Evolutionary conservation across 73 alveolate genomes (phyloP).

Genomic region (Blepharisma japonicum): DNA sequence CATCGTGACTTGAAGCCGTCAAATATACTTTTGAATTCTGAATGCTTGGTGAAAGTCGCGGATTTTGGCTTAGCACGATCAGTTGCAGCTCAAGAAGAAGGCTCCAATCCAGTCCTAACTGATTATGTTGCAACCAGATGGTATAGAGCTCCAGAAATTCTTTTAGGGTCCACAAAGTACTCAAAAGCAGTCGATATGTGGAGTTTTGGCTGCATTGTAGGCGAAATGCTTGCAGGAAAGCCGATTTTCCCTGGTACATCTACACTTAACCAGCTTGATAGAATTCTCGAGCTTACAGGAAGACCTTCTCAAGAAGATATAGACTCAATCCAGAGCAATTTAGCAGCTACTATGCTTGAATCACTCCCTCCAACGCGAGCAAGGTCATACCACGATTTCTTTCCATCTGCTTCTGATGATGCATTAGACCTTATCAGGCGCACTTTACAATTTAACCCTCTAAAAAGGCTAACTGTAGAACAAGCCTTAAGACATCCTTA

Average conservation of each 20-base stretch:
- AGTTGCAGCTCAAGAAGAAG: constrained; percentile 65
- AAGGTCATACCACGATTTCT: constrained; percentile 40
- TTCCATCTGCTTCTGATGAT: constrained; percentile 47
- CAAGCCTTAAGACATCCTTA: constrained; percentile 84
- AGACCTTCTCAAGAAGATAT: constrained; percentile 62
- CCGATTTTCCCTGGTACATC: constrained; percentile 77
- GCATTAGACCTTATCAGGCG: constrained; percentile 51
- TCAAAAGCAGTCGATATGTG: constrained; percentile 92
- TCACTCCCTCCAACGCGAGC: constrained; percentile 29
- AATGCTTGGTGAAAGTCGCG: constrained; percentile 81
- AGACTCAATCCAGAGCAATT: constrained; percentile 43
- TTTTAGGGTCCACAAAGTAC: constrained; percentile 81
- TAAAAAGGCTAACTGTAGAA: constrained; percentile 73
- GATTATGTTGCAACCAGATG: constrained; percentile 96
- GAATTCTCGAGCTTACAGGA: constrained; percentile 58
- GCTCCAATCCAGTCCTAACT: constrained; percentile 70
- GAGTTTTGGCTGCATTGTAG: constrained; percentile 87
- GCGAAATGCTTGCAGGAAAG: constrained; percentile 65
- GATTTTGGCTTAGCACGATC: constrained; percentile 92
- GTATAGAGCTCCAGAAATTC: constrained; percentile 93
- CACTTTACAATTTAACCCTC: constrained; percentile 66
- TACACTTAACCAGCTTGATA: constrained; percentile 56
- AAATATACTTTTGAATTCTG: constrained; percentile 80
- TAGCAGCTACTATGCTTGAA: constrained; percentile 51
- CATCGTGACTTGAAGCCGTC: constrained; percentile 87